Evolutionary conservation across 768 basidiomycete genomes (phyloP).

Genomic region (Erythrobasidium yunnanense): DNA sequence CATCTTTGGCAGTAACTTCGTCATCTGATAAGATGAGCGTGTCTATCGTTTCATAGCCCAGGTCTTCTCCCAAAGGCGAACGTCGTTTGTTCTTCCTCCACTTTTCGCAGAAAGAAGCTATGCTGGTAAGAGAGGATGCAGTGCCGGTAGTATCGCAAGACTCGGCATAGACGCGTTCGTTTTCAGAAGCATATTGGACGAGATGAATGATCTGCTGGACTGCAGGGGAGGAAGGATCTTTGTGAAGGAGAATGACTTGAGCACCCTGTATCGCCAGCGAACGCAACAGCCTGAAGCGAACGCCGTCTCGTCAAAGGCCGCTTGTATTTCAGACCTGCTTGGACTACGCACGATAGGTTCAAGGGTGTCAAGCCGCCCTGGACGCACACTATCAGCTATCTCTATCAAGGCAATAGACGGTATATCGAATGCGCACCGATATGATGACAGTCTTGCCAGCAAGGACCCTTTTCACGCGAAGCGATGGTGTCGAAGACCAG

Average conservation of each 20-base stretch:
- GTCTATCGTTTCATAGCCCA: slow-evolving; percentile 55
- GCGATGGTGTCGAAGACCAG: slow-evolving; percentile 15
- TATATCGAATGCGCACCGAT: not conserved
- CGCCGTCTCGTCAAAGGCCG: slow-evolving; percentile 46
- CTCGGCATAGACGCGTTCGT: slow-evolving; percentile 69
- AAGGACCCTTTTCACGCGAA: not conserved
- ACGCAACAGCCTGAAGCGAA: slow-evolving; percentile 58
- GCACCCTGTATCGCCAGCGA: slow-evolving; percentile 62
- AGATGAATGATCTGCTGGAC: slow-evolving; percentile 53
- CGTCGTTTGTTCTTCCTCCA: slow-evolving; percentile 52
- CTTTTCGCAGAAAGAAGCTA: slow-evolving; percentile 57
- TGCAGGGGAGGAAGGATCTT: slow-evolving; percentile 48
- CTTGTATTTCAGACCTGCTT: too few relatives aligned
- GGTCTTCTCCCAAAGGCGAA: slow-evolving; percentile 30
- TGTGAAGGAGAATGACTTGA: slow-evolving; percentile 63
- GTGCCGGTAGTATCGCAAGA: slow-evolving; percentile 52
- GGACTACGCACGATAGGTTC: slow-evolving; percentile 16
- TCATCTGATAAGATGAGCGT: slow-evolving; percentile 69
- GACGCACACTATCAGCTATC: not conserved
- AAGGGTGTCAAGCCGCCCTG: slow-evolving; percentile 21
- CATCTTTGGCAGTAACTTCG: slow-evolving; percentile 54
- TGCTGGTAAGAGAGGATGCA: slow-evolving; percentile 51
- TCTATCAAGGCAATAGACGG: not conserved
- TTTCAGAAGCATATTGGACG: slow-evolving; percentile 57
- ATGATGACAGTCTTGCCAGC: slow-evolving; percentile 5